phyloP scores from a whole-genome alignment of 1,284 basidiomycete species.

The Pseudozyma flocculosa region DNA sequence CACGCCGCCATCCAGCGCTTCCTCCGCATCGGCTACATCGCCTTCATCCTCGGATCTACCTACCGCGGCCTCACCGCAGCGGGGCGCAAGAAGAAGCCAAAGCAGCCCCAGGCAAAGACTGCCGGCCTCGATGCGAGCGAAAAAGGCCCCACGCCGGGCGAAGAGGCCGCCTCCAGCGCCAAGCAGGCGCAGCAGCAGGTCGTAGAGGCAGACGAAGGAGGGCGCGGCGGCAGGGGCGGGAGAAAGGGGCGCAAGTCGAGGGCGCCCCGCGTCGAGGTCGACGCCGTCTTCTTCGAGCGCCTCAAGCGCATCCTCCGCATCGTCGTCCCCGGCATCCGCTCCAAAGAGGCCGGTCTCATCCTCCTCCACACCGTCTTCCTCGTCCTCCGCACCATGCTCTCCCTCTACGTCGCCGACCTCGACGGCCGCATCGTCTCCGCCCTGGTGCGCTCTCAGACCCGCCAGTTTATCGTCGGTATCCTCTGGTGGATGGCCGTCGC shows the following conservation, averaged over 20 bases:
- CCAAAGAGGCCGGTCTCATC: slow-evolving; percentile 82
- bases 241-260: slow-evolving; percentile 27
- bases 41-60: slow-evolving; percentile 35
- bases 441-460: slow-evolving; percentile 81
- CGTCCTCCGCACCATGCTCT: slow-evolving; percentile 83
- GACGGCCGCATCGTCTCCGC: slow-evolving; percentile 91
- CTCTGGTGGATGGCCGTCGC: slow-evolving; percentile 87
- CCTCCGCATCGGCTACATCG: slow-evolving; percentile 39
- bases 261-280: slow-evolving; percentile 66
- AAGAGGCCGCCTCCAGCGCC: slow-evolving; percentile 15
- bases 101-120: slow-evolving; percentile 4
- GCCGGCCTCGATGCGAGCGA: neutral
- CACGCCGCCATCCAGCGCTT: slow-evolving; percentile 46
- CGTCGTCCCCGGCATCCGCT: slow-evolving; percentile 80
- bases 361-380: slow-evolving; percentile 84
- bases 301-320: slow-evolving; percentile 77
- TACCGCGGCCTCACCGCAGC: slow-evolving; percentile 30
- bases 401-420: slow-evolving; percentile 89
- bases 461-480: slow-evolving; percentile 80
- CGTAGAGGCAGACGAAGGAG: slow-evolving; percentile 9
- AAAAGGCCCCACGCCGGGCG: slow-evolving; percentile 12
- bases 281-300: slow-evolving; percentile 83
- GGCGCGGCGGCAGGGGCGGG: slow-evolving; percentile 23
- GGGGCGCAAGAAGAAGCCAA: slow-evolving; percentile 38
- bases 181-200: slow-evolving; percentile 12